Percentiles rank a stretch among this genome's conserved stretches.
Evolutionary conservation across 148 eudicot genomes (phyloP).

Genomic region (Heliamphora exappendiculata): DNA sequence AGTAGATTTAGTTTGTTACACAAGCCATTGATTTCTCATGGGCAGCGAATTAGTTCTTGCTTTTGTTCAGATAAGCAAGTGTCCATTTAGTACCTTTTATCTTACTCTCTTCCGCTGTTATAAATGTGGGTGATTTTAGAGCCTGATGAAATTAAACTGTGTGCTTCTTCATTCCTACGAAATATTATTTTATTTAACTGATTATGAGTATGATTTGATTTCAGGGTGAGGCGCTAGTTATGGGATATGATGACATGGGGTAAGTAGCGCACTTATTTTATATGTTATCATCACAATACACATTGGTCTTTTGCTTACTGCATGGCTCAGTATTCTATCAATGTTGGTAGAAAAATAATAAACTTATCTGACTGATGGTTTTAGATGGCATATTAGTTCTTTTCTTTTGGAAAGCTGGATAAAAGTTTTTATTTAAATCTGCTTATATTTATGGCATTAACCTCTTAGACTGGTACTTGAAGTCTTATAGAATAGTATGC

Average conservation of each 20-base stretch:
- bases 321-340: background rate
- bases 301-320: background rate
- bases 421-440: too few species aligned
- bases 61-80: background rate
- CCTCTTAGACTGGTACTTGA: too few species aligned
- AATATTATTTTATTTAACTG: background rate
- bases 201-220: constrained; percentile 14
- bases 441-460: too few species aligned
- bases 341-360: background rate
- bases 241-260: constrained; percentile 99
- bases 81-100: background rate
- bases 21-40: constrained; percentile 3
- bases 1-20: background rate
- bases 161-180: background rate
- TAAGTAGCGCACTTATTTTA: constrained; percentile 24
- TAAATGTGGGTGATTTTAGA: background rate
- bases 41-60: background rate
- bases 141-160: background rate
- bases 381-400: background rate
- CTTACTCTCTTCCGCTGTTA: background rate
- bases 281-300: background rate
- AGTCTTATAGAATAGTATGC: too few species aligned
- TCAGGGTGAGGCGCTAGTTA: constrained; percentile 93
- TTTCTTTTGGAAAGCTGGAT: background rate
- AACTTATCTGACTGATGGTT: background rate